Conservation (phyloP, 345 rosid genomes). For the Eucalyptus marginata region DNA sequence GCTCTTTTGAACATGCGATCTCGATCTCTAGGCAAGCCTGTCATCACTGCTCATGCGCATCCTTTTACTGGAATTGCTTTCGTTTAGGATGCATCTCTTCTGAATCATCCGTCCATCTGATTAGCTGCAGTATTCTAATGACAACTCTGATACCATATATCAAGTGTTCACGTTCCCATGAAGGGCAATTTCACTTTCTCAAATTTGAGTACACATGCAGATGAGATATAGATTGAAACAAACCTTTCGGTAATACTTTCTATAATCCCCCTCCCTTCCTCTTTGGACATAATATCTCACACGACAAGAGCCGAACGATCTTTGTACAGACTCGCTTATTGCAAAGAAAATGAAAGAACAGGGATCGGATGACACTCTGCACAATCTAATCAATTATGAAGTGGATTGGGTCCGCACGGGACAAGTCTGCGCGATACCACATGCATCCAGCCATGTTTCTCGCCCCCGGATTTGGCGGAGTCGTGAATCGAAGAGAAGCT, state of each 20-base stretch:
- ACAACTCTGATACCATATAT: not conserved
- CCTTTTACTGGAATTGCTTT: not conserved
- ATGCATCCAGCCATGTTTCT: not conserved
- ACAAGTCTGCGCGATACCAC: conserved; percentile 19
- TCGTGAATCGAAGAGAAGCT: conserved; percentile 4
- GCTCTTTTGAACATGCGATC: not conserved
- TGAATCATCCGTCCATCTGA: not conserved
- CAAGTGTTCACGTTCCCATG: not conserved
- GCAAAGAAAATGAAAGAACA: not conserved
- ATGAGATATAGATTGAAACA: not conserved
- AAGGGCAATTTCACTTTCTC: not conserved
- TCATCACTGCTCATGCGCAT: not conserved
- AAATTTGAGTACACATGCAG: not conserved
- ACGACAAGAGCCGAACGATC: not conserved
- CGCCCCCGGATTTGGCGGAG: not conserved
- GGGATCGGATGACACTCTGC: not conserved
- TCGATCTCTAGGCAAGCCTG: not conserved
- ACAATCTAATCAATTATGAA: conserved; percentile 21
- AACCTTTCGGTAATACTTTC: not conserved
- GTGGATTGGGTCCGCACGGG: conserved; percentile 32
- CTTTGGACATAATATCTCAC: not conserved
- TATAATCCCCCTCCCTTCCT: not conserved
- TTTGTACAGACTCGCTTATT: not conserved
- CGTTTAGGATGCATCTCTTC: not conserved
- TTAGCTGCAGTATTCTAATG: not conserved